phyloP scores from a whole-genome alignment of 2,329 filamentous ascomycete genomes.

The Lasiodiplodia sp. region DNA sequence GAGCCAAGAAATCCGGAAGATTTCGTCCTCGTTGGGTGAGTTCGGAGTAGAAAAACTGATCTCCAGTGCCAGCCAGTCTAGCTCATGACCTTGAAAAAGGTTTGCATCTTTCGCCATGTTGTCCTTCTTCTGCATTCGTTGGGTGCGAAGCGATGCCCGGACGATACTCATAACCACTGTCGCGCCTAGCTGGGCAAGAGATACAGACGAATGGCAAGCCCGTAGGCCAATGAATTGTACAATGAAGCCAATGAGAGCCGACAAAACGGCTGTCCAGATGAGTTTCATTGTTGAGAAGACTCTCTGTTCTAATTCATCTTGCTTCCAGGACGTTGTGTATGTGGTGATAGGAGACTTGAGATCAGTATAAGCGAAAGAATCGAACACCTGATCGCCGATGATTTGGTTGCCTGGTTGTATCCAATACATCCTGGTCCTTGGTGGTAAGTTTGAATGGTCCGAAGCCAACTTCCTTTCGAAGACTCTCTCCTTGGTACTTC shows the following conservation, averaged over 20 bases:
- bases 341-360: neutral
- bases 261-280: constrained; percentile 31
- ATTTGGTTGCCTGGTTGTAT: constrained; percentile 48
- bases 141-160: no score
- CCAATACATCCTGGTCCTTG: constrained; percentile 45
- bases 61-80: no score
- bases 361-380: constrained; percentile 39
- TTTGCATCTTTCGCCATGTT: no score
- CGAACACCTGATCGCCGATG: constrained; percentile 35
- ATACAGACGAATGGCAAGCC: constrained; percentile 48
- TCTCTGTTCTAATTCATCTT: neutral
- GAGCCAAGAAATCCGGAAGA: no score
- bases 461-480: constrained; percentile 27
- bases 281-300: neutral
- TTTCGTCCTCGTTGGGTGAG: no score
- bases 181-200: constrained; percentile 43
- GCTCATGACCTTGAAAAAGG: no score
- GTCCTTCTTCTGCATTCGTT: no score
- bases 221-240: constrained; percentile 50
- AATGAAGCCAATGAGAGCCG: constrained; percentile 46
- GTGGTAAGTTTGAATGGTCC: constrained; percentile 23
- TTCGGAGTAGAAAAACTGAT: no score
- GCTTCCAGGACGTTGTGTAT: constrained; percentile 30
- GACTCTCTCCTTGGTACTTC: constrained; percentile 36
- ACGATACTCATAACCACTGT: no score